Percentiles rank a stretch among this genome's conserved stretches.
Conservation (phyloP, 2,329 filamentous ascomycete species). For the Penicillium sp. region DNA sequence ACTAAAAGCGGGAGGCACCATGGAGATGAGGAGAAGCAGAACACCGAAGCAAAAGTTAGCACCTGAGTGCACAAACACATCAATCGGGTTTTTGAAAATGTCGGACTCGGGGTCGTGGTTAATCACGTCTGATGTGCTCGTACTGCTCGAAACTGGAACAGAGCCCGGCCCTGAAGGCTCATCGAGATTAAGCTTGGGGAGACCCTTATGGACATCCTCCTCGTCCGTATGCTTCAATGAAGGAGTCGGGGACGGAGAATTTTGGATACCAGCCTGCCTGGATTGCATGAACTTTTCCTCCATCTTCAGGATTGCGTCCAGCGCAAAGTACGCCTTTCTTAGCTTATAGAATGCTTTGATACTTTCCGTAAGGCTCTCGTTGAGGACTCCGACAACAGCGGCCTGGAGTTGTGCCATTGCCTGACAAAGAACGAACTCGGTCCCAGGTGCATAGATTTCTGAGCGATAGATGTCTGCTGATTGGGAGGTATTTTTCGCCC, state of each 20-base stretch:
- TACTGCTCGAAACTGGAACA: slow-evolving; percentile 27
- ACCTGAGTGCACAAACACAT: slow-evolving; percentile 87
- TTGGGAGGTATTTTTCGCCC: slow-evolving; percentile 68
- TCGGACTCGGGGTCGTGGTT: slow-evolving; percentile 63
- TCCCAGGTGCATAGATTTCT: slow-evolving; percentile 77
- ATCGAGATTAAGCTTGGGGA: slow-evolving; percentile 32
- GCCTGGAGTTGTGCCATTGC: slow-evolving; percentile 88
- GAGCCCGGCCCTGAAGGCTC: slow-evolving; percentile 10
- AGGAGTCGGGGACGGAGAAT: slow-evolving; percentile 16
- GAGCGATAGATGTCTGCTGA: slow-evolving; percentile 58
- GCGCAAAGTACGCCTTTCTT: slow-evolving; percentile 81
- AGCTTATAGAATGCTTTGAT: slow-evolving; percentile 93
- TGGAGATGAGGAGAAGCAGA: slow-evolving; percentile 82
- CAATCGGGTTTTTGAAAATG: slow-evolving; percentile 74
- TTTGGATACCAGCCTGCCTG: slow-evolving; percentile 22
- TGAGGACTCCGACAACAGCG: slow-evolving; percentile 85
- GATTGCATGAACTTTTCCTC: slow-evolving; percentile 65
- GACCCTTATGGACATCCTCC: slow-evolving; percentile 20
- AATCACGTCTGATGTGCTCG: slow-evolving; percentile 35
- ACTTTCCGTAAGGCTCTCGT: slow-evolving; percentile 89
- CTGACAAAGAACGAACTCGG: slow-evolving; percentile 83
- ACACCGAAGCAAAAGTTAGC: slow-evolving; percentile 89
- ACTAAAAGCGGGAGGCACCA: slow-evolving; percentile 90
- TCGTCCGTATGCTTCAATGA: slow-evolving; percentile 11
- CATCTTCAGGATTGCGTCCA: slow-evolving; percentile 77